These are phyloP conservation scores for Ascodesmis nigricans DNA, from an alignment of 495 filamentous ascomycete species.

Conservation along the genomic window DNA sequence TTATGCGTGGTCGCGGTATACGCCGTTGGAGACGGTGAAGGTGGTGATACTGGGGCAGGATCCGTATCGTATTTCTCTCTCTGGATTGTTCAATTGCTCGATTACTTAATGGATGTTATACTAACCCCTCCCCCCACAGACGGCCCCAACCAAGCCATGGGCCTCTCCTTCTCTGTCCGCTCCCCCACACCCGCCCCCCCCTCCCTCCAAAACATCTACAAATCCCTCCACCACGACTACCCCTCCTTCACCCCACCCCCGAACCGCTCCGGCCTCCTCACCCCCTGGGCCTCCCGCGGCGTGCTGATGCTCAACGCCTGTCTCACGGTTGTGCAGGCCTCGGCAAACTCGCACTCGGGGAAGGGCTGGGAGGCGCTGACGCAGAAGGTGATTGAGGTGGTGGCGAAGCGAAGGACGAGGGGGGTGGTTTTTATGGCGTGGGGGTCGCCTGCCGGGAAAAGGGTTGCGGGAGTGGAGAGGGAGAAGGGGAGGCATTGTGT, in stretches of 20 bases:
- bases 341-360: slow-evolving; percentile 59
- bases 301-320: slow-evolving; percentile 85
- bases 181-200: slow-evolving; percentile 73
- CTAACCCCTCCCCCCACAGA: slow-evolving; percentile 23
- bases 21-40: slow-evolving; percentile 67
- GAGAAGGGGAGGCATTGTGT: slow-evolving; percentile 46
- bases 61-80: slow-evolving; percentile 40
- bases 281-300: slow-evolving; percentile 78
- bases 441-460: slow-evolving; percentile 58
- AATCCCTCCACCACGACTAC: slow-evolving; percentile 63
- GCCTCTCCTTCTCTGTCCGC: slow-evolving; percentile 81
- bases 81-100: too few species aligned
- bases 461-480: slow-evolving; percentile 45
- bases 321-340: slow-evolving; percentile 70
- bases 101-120: too few species aligned
- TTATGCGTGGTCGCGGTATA: slow-evolving; percentile 91
- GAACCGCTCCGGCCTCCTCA: slow-evolving; percentile 56
- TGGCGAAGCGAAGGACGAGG: slow-evolving; percentile 44
- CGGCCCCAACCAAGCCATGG: slow-evolving; percentile 85
- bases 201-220: slow-evolving; percentile 82
- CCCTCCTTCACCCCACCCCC: slow-evolving; percentile 53
- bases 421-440: slow-evolving; percentile 92
- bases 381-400: slow-evolving; percentile 67
- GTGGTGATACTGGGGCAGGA: slow-evolving; percentile 86
- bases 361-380: slow-evolving; percentile 87